Conservation (phyloP, 2,329 filamentous ascomycete genomes). For the Ceratocystis destructans region DNA sequence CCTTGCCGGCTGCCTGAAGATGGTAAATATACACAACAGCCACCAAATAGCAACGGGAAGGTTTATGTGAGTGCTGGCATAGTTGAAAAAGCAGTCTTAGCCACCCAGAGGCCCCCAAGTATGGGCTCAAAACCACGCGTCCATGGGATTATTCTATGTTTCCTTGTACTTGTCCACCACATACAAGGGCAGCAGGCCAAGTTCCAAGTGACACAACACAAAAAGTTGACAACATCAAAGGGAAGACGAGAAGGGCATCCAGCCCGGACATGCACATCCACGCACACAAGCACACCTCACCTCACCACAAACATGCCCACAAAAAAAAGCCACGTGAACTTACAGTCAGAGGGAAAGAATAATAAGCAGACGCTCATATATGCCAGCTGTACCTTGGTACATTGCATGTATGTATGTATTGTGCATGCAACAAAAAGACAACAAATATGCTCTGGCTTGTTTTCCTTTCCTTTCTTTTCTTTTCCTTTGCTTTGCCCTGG, state of each 20-base stretch:
- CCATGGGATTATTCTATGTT: background rate
- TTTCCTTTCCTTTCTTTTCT: background rate
- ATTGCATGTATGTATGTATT: slow-evolving; percentile 1
- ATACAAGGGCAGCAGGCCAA: background rate
- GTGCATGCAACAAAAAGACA: background rate
- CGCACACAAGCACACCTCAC: background rate
- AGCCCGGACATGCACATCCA: background rate
- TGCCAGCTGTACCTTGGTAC: background rate
- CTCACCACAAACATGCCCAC: background rate
- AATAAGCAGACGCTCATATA: background rate
- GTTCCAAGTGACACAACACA: background rate
- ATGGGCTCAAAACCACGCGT: background rate
- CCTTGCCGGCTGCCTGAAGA: too few species aligned
- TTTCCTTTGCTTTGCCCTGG: too few species aligned
- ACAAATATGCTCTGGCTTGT: background rate
- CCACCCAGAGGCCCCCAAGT: too few species aligned
- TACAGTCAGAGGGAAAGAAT: background rate
- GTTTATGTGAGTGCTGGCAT: too few species aligned
- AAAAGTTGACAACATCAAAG: background rate
- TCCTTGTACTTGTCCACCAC: background rate
- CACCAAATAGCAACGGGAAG: too few species aligned
- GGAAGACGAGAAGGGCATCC: background rate
- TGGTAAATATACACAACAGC: too few species aligned
- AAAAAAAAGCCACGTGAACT: slow-evolving; percentile 1
- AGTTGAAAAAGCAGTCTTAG: background rate